Evolutionary conservation across 1,139 yeast genomes (phyloP).

Genomic region (Blastobotrys persicus): DNA sequence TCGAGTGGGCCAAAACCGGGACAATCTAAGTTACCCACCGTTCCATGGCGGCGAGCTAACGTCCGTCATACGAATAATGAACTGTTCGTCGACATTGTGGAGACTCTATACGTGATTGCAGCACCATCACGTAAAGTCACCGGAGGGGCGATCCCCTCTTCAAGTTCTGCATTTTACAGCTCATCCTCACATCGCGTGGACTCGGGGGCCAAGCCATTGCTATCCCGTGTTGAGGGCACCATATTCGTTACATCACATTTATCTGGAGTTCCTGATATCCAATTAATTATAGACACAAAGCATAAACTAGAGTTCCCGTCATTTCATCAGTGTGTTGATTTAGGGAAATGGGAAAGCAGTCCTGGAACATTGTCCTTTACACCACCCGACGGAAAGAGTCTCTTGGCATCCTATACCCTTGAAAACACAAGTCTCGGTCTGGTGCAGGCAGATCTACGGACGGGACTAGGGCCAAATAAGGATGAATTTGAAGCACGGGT

Average conservation of each 20-base stretch:
- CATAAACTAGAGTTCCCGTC: slow-evolving; percentile 47
- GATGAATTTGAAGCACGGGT: slow-evolving; percentile 78
- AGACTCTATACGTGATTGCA: slow-evolving; percentile 51
- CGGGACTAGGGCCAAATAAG: slow-evolving; percentile 56
- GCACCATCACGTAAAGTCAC: slow-evolving; percentile 22
- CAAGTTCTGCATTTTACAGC: slow-evolving; percentile 36
- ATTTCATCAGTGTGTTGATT: slow-evolving; percentile 58
- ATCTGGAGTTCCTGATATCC: slow-evolving; percentile 73
- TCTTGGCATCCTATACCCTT: slow-evolving; percentile 61
- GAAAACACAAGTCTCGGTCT: slow-evolving; percentile 50
- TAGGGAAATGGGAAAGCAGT: slow-evolving; percentile 30
- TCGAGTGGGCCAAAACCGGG: slow-evolving; percentile 25
- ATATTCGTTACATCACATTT: slow-evolving; percentile 64
- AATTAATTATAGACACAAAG: slow-evolving; percentile 50
- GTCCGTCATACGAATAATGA: slow-evolving; percentile 73
- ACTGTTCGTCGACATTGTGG: slow-evolving; percentile 74
- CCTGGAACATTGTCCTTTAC: slow-evolving; percentile 54
- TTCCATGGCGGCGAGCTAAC: slow-evolving; percentile 72
- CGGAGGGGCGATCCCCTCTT: background rate
- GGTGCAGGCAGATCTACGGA: slow-evolving; percentile 57
- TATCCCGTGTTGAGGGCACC: slow-evolving; percentile 64
- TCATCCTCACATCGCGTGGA: slow-evolving; percentile 20
- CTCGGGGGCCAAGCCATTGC: slow-evolving; percentile 41
- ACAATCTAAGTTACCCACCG: slow-evolving; percentile 8
- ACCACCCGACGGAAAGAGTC: slow-evolving; percentile 85